Evolutionary conservation across 2,329 filamentous ascomycete genomes (phyloP).

Genomic region (Diatrype stigma): DNA sequence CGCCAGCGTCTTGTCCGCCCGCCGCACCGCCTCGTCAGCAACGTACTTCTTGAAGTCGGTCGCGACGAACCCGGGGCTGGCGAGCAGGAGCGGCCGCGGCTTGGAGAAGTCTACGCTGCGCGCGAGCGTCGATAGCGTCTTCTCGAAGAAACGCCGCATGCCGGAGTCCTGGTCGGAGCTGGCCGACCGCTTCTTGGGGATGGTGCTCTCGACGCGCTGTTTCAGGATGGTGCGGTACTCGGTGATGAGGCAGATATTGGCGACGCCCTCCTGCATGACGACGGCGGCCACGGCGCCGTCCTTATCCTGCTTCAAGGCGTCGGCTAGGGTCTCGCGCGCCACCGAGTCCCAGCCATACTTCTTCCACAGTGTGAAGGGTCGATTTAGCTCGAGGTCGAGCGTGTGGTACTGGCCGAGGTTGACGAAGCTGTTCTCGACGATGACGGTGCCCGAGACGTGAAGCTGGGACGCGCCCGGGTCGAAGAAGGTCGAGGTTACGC

Average conservation of each 20-base stretch:
- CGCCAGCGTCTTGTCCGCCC: constrained; percentile 65
- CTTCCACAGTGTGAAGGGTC: constrained; percentile 87
- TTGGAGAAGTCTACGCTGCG: constrained; percentile 71
- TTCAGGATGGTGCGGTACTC: constrained; percentile 75
- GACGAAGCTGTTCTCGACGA: constrained; percentile 49
- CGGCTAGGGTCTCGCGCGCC: constrained; percentile 70
- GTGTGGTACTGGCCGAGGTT: constrained; percentile 55
- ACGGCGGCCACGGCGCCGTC: constrained; percentile 83
- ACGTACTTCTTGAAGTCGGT: constrained; percentile 73
- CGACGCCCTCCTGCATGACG: constrained; percentile 85
- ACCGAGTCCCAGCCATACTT: constrained; percentile 86
- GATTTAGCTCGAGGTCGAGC: constrained; percentile 77
- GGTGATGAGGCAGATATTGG: constrained; percentile 79
- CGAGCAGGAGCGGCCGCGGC: constrained; percentile 72
- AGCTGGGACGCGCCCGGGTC: constrained; percentile 52
- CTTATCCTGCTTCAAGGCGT: constrained; percentile 74
- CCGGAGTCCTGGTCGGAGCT: constrained; percentile 65
- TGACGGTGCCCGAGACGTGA: constrained; percentile 52
- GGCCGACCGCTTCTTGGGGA: constrained; percentile 64
- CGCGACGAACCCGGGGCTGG: constrained; percentile 85
- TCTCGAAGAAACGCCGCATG: constrained; percentile 73
- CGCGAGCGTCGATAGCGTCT: constrained; percentile 68
- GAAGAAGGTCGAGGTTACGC: constrained; percentile 55
- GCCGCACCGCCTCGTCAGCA: constrained; percentile 53
- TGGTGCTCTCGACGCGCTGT: constrained; percentile 61